Evolutionary conservation across 805 yeast species (phyloP).

Genomic region (Monosporozyma aerobia): DNA sequence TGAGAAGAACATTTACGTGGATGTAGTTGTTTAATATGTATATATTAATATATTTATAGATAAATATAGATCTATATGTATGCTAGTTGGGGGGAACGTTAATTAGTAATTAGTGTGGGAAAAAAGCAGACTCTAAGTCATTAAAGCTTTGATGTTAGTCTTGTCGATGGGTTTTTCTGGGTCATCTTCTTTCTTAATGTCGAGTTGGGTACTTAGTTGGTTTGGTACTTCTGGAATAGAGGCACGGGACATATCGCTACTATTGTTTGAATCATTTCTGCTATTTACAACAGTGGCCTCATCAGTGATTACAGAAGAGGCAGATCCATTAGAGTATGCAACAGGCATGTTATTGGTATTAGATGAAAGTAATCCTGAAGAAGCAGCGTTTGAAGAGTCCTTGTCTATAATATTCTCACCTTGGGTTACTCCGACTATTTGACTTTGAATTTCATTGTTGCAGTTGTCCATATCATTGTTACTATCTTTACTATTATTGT

Average conservation of each 20-base stretch:
- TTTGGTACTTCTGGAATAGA: neutral
- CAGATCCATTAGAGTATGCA: neutral
- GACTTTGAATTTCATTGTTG: neutral
- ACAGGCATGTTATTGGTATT: neutral
- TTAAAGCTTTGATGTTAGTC: slow-evolving; percentile 1
- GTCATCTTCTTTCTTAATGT: neutral
- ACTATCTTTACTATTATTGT: neutral
- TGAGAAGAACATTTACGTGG: neutral
- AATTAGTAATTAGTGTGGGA: neutral
- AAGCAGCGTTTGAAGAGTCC: neutral
- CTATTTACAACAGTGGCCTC: neutral
- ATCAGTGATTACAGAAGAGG: neutral
- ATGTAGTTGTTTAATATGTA: neutral
- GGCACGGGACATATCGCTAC: neutral
- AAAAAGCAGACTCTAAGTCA: neutral
- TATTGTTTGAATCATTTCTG: neutral
- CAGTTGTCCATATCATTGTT: neutral
- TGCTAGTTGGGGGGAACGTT: neutral
- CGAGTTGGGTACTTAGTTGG: neutral
- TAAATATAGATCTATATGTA: too few relatives aligned
- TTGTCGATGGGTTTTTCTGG: neutral
- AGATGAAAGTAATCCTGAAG: neutral
- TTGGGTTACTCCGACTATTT: neutral
- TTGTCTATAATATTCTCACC: neutral
- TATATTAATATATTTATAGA: too few relatives aligned